Percentiles rank a stretch among this genome's conserved stretches.
Conservation (phyloP, 495 filamentous ascomycete genomes). For the Aspergillus heteromorphus region DNA sequence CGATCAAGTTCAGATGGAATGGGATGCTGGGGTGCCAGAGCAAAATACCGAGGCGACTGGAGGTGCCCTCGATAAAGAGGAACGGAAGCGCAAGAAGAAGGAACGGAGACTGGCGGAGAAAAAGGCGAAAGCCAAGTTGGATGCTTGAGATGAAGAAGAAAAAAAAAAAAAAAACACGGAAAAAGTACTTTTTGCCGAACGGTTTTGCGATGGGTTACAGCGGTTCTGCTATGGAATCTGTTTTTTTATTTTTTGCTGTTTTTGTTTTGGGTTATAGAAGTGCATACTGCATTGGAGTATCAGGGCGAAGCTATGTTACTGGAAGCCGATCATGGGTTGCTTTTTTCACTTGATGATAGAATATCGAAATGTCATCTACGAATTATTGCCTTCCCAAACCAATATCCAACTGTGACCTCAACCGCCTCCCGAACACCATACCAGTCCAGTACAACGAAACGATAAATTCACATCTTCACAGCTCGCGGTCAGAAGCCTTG, state of each 20-base stretch:
- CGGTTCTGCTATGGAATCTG: neutral
- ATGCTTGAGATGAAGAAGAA: slow-evolving; percentile 11
- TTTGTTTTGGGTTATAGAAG: neutral
- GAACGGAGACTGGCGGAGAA: slow-evolving; percentile 42
- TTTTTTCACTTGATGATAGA: slow-evolving; percentile 1
- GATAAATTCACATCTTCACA: slow-evolving; percentile 31
- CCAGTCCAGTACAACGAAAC: neutral
- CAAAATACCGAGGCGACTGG: slow-evolving; percentile 20
- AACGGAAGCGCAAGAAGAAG: slow-evolving; percentile 47
- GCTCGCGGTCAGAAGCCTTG: slow-evolving; percentile 54
- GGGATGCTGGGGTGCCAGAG: slow-evolving; percentile 24
- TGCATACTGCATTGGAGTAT: slow-evolving; percentile 3
- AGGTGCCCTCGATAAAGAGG: slow-evolving; percentile 42
- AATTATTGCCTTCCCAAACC: neutral
- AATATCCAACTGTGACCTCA: neutral
- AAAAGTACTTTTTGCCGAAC: neutral
- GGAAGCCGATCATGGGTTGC: slow-evolving; percentile 1
- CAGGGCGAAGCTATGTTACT: neutral
- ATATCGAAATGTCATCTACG: neutral
- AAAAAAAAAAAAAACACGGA: neutral
- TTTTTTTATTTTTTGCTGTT: neutral
- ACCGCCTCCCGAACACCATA: neutral
- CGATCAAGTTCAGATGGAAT: slow-evolving; percentile 18
- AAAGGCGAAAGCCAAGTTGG: slow-evolving; percentile 37
- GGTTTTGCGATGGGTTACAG: neutral